Base-by-base conservation (phyloP, 192 early-diverging fungal genomes). In the Chytriomyces confervae region DNA sequence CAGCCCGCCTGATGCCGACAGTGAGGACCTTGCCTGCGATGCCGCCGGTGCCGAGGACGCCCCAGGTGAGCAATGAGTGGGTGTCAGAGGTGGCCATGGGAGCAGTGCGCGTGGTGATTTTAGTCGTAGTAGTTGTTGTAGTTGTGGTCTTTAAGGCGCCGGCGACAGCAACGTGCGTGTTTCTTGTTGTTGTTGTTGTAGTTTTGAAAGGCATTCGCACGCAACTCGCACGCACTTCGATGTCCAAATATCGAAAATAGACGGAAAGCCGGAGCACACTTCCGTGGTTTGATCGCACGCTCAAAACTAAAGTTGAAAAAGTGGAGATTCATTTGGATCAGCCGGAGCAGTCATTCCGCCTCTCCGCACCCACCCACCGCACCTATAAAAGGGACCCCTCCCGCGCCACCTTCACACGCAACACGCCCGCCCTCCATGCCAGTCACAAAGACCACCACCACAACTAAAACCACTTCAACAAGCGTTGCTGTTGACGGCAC, bases 21-120 rank as follows among this genome's bases (percentile, higher is more conserved):
- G 66, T 72, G 43, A 78, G 62, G 23, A 78, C 77, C 62, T 78
- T 78, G n/a, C 47, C 53, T 24, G 77, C 77, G 60, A 78, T 78
- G 24, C 61, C 57, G 47, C 77, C 77, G 9, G 77, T 72, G 9
- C 77, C 77, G 16, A 57, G 20, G 20, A 57, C 53, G 20, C 53
- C 53, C 53, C 53, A 57, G 53, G 16, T 13, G 13, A 57, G 53
- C 53, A n/a, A n/a, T 57, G 13, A 13, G 53, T 57, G 2, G 16
- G 53, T 57, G 20, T 57, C 20, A 1, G 16, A n/a, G 16, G 20
- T 57, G 20, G 53, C 20, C 13, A 20, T 57, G 53, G 16, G 13
- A n/a, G 53, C 16, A 13, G 13, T 13, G 53, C 53, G 13, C 53
- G 53, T n/a, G 53, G 20, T 20, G 3, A 3, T 57, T 13, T 0